Evolutionary conservation across 2,329 filamentous ascomycete genomes (phyloP).

Genomic region (Venturia carpophila): DNA sequence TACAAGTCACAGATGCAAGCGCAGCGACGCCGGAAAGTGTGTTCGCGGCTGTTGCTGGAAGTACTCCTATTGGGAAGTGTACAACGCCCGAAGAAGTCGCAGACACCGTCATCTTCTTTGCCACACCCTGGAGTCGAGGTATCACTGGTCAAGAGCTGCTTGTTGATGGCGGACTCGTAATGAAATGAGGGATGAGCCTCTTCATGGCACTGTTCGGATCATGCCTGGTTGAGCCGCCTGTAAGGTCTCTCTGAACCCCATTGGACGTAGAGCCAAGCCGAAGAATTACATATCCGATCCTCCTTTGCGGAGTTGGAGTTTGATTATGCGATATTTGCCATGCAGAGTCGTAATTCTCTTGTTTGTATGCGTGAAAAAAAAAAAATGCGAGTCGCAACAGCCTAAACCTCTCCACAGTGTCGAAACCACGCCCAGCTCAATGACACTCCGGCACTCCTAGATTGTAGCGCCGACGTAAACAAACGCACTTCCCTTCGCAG

Average conservation of each 20-base stretch:
- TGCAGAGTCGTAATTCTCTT: no score
- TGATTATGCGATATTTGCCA: no score
- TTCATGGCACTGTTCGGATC: neutral
- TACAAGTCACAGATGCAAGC: neutral
- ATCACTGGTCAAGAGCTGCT: neutral
- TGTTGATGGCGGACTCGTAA: conserved; percentile 3
- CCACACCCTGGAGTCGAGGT: neutral
- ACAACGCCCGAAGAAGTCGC: conserved; percentile 1
- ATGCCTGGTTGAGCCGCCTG: neutral
- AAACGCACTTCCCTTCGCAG: no score
- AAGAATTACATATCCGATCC: no score
- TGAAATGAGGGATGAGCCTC: neutral
- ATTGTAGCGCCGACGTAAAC: no score
- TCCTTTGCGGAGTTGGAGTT: no score
- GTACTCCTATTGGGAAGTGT: neutral
- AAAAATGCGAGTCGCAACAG: no score
- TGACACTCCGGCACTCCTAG: no score
- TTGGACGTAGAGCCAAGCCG: neutral
- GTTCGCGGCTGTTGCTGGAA: neutral
- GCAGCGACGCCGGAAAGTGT: conserved; percentile 1
- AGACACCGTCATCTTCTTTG: neutral
- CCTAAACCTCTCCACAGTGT: no score
- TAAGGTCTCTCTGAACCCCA: neutral
- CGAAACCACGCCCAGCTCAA: no score
- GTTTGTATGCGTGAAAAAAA: no score